Percentiles rank a stretch among this genome's conserved stretches.
Conservation (phyloP, 345 rosid species). For the Nasturtium officinale region DNA sequence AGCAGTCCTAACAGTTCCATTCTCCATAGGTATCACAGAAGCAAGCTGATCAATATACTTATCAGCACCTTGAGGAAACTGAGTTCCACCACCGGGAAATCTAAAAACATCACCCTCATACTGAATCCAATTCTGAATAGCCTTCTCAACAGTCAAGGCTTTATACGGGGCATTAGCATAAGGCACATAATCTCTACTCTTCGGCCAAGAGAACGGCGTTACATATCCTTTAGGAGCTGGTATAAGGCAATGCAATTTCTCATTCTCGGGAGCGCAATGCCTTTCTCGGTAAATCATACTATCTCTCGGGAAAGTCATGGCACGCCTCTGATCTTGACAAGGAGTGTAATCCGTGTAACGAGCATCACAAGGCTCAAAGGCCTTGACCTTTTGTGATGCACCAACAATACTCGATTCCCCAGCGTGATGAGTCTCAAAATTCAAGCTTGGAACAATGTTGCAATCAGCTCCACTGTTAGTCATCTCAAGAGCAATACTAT, state of each 20-base stretch:
- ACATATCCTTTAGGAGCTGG: conserved; percentile 97
- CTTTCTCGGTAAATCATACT: conserved; percentile 92
- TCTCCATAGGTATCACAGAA: conserved; percentile 79
- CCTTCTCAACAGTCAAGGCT: conserved; percentile 98
- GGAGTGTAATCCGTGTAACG: conserved; percentile 88
- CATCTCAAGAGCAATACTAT: conserved; percentile 84
- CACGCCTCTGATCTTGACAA: conserved; percentile 93
- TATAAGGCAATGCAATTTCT: conserved; percentile 79
- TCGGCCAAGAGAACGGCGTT: conserved; percentile 98
- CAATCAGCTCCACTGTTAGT: conserved; percentile 83
- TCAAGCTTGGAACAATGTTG: conserved; percentile 68
- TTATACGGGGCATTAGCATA: conserved; percentile 98
- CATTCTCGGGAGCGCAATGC: conserved; percentile 75
- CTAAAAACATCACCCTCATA: conserved; percentile 93
- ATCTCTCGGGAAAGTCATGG: conserved; percentile 96
- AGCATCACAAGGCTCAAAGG: conserved; percentile 67
- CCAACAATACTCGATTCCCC: conserved; percentile 56
- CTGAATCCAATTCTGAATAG: conserved; percentile 99
- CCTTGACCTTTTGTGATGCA: conserved; percentile 57
- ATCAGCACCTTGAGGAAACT: conserved; percentile 99
- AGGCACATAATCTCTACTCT: conserved; percentile 97
- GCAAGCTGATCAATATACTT: conserved; percentile 94
- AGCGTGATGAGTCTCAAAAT: conserved; percentile 91
- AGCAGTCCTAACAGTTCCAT: conserved; percentile 95
- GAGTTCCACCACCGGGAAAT: conserved; percentile 99